Percentiles rank a stretch among this genome's conserved stretches.
These are phyloP conservation scores for Penicillium brasilianum DNA, from an alignment of 2,329 filamentous ascomycete genomes.

Conservation along the genomic window DNA sequence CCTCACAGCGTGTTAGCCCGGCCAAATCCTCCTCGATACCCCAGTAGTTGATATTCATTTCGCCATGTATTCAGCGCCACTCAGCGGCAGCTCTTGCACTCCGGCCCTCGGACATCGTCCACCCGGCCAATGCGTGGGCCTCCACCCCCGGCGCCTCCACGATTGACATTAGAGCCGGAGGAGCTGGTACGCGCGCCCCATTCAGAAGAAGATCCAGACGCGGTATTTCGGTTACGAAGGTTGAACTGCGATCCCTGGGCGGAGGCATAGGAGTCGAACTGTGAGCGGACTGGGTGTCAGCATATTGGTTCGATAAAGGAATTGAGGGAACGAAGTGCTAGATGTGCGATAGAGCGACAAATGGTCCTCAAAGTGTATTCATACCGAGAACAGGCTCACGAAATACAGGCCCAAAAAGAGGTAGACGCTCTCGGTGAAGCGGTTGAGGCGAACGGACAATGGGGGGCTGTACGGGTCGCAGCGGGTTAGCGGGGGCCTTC, in stretches of 20 bases:
- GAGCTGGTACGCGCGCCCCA: constrained; percentile 32
- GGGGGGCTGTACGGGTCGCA: constrained; percentile 45
- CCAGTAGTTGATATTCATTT: neutral
- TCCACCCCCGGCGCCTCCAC: constrained; percentile 34
- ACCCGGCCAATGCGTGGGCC: constrained; percentile 50
- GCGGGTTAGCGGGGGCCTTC: constrained; percentile 4
- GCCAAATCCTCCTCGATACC: neutral
- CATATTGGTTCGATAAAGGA: neutral
- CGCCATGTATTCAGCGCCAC: neutral
- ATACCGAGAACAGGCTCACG: constrained; percentile 55
- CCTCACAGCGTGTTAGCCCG: neutral
- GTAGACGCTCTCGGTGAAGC: constrained; percentile 50
- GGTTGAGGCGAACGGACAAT: constrained; percentile 48
- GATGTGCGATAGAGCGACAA: neutral
- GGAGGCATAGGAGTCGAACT: constrained; percentile 54
- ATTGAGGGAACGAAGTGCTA: neutral
- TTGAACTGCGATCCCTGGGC: constrained; percentile 55
- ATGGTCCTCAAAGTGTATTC: constrained; percentile 17
- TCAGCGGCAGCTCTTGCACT: constrained; percentile 52
- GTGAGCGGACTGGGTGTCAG: constrained; percentile 21
- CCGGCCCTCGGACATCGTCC: constrained; percentile 55
- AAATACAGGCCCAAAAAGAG: constrained; percentile 56
- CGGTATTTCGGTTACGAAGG: constrained; percentile 38
- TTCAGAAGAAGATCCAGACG: constrained; percentile 30
- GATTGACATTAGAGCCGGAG: constrained; percentile 19